These are phyloP conservation scores for Paraconiothyrium sp. DNA, from an alignment of 2,329 filamentous ascomycete species.

Conservation along the genomic window DNA sequence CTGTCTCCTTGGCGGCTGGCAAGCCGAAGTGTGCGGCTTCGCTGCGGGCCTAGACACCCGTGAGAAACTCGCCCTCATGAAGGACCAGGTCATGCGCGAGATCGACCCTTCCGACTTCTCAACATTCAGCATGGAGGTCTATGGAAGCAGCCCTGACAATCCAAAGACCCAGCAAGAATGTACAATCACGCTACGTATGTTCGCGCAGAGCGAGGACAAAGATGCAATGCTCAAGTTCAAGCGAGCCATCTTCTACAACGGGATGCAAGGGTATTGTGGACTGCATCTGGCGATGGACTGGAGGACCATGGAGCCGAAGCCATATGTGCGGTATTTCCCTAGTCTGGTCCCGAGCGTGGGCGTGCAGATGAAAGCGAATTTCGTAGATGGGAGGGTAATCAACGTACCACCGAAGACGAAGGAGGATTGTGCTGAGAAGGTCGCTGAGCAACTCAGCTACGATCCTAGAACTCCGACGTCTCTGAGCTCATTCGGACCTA, in stretches of 20 bases:
- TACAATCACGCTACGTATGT: constrained; percentile 45
- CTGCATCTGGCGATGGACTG: constrained; percentile 50
- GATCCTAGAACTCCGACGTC: constrained; percentile 36
- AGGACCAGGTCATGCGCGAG: constrained; percentile 25
- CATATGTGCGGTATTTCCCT: constrained; percentile 26
- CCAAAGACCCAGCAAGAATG: constrained; percentile 40
- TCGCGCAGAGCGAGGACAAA: constrained; percentile 29
- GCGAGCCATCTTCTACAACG: constrained; percentile 35
- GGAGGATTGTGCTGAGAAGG: constrained; percentile 21
- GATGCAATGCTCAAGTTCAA: constrained; percentile 24
- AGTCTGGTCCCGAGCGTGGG: constrained; percentile 28
- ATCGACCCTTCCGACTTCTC: constrained; percentile 24
- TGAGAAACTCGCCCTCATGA: constrained; percentile 25
- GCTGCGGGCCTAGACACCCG: constrained; percentile 29
- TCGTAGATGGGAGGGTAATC: constrained; percentile 20
- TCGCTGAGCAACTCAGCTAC: constrained; percentile 28
- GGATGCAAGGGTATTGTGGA: constrained; percentile 47
- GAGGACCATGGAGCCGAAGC: constrained; percentile 48
- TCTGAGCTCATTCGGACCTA: constrained; percentile 43
- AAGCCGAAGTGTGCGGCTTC: constrained; percentile 29
- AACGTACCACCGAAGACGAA: constrained; percentile 19
- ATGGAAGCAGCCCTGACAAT: constrained; percentile 34
- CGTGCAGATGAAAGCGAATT: constrained; percentile 22
- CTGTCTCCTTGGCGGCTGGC: constrained; percentile 36
- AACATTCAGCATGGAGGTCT: constrained; percentile 27